Base-by-base conservation (phyloP, 306 rosid genomes). In the Glycyrrhiza uralensis region DNA sequence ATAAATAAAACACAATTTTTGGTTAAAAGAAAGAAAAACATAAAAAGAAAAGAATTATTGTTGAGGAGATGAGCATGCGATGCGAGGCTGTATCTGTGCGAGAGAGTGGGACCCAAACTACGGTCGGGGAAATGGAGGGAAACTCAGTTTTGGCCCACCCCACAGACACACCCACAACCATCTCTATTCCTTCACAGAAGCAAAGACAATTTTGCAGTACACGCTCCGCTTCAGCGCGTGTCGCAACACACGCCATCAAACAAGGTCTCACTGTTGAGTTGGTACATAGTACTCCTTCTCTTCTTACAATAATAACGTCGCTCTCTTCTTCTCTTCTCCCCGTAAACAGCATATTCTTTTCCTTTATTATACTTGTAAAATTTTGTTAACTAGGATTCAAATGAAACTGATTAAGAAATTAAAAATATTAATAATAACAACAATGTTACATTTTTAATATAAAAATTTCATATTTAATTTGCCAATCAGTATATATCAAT, bases 51-150 rank as follows among this genome's bases (percentile, higher is more conserved):
- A 6, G n/a, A 5, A 52, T 4, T 17, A 64, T 28, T 78, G 47
- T 39, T 39, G 66, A 55, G 32, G 78, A 18, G 78, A 55, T 42
- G 78, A 18, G 78, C 73, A 64, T 63, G 78, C 74, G 58, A 49
- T 57, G 17, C 2, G 60, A 46, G 76, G 6, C 2, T 42, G 61
- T 35, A 49, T 69, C 3, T 57, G 29, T 61, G 18, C 13, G 4
- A 66, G 33, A 30, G 73, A 17, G 73, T 59, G 46, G 66, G 50
- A 14, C 8, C 78, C 64, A 4, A 71, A 13, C 0, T 2, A 12
- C 28, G 74, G 77, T 71, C 74, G 29, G 62, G 45, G 54, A 72
- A 72, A 71, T 71, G 74, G 78, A 71, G 82, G 82, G 82, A 64
- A 71, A 64, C 63, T 63, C 3, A 8, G 74, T 52, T 71, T 44